These are phyloP conservation scores for Eruca vesicaria DNA, from an alignment of 441 rosid genomes.

Conservation along the genomic window DNA sequence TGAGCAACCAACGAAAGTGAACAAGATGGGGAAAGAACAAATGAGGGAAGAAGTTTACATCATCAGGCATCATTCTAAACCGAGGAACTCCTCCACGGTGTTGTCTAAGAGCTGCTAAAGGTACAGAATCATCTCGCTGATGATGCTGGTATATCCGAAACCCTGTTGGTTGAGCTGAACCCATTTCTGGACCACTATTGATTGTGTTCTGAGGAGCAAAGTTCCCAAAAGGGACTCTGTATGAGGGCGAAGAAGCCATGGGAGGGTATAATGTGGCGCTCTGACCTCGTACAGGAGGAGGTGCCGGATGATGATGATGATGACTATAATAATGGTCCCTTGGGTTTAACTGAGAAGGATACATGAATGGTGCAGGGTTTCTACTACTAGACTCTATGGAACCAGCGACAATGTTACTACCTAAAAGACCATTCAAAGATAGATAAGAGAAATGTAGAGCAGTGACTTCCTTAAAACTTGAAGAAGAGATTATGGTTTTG, in stretches of 20 bases:
- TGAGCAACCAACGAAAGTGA: neutral
- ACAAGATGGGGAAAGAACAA: slow-evolving; percentile 2
- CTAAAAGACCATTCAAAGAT: slow-evolving; percentile 14
- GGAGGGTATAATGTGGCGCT: slow-evolving; percentile 48
- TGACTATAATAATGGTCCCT: slow-evolving; percentile 50
- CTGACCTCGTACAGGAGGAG: slow-evolving; percentile 60
- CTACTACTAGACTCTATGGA: slow-evolving; percentile 55
- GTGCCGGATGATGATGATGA: slow-evolving; percentile 36
- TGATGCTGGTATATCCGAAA: slow-evolving; percentile 54
- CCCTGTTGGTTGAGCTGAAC: slow-evolving; percentile 56
- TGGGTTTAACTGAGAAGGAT: slow-evolving; percentile 38
- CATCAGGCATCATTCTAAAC: slow-evolving; percentile 70
- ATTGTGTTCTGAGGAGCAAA: slow-evolving; percentile 40
- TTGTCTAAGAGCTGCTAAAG: slow-evolving; percentile 52
- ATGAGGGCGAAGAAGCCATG: slow-evolving; percentile 37
- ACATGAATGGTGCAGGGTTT: slow-evolving; percentile 46
- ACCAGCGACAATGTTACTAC: slow-evolving; percentile 47
- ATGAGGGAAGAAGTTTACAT: slow-evolving; percentile 44
- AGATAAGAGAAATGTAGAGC: neutral
- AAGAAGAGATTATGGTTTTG: neutral
- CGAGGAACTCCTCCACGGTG: slow-evolving; percentile 59
- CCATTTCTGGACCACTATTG: slow-evolving; percentile 41
- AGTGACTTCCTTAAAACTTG: too few relatives aligned
- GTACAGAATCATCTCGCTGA: slow-evolving; percentile 44
- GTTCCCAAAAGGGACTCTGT: slow-evolving; percentile 38